A percentile compares a stretch with the other conserved stretches of the same genome.
Conservation (phyloP, 371 early-diverging fungal species). For the Amoeboaphelidium occidentale region DNA sequence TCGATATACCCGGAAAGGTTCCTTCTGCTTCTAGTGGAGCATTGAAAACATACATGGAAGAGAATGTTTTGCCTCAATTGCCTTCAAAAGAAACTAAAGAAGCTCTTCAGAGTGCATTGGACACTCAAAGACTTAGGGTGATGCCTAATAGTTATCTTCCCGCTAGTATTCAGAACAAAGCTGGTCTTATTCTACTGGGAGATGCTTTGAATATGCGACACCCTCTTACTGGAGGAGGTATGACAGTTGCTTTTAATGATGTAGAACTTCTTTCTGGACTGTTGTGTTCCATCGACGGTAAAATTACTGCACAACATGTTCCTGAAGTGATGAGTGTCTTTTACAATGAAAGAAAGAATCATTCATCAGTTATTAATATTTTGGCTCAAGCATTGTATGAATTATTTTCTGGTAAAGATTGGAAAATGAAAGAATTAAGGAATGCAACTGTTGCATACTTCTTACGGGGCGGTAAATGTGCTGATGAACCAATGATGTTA, state of each 20-base stretch:
- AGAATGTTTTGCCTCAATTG: slow-evolving; percentile 32
- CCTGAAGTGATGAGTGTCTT: slow-evolving; percentile 17
- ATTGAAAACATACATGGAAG: slow-evolving; percentile 17
- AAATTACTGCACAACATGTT: slow-evolving; percentile 10
- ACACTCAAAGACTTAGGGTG: slow-evolving; percentile 41
- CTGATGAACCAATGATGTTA: slow-evolving; percentile 55
- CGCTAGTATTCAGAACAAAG: slow-evolving; percentile 30
- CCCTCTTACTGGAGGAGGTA: slow-evolving; percentile 83
- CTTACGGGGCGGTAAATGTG: slow-evolving; percentile 45
- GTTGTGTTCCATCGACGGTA: slow-evolving; percentile 13
- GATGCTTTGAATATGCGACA: slow-evolving; percentile 88
- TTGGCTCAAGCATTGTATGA: slow-evolving; percentile 66
- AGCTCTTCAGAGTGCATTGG: slow-evolving; percentile 36
- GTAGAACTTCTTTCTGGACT: slow-evolving; percentile 34
- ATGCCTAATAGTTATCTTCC: slow-evolving; percentile 77
- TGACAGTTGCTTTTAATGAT: slow-evolving; percentile 84
- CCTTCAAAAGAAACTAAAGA: slow-evolving; percentile 26
- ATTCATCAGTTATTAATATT: slow-evolving; percentile 59
- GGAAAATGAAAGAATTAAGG: slow-evolving; percentile 37
- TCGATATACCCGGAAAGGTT: slow-evolving; percentile 73
- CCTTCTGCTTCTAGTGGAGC: slow-evolving; percentile 37
- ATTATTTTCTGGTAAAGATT: slow-evolving; percentile 50
- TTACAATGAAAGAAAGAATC: slow-evolving; percentile 29
- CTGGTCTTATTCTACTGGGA: slow-evolving; percentile 57
- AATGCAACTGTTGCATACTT: slow-evolving; percentile 72